Conservation (phyloP, 306 rosid species). For the Glycine latifolia region DNA sequence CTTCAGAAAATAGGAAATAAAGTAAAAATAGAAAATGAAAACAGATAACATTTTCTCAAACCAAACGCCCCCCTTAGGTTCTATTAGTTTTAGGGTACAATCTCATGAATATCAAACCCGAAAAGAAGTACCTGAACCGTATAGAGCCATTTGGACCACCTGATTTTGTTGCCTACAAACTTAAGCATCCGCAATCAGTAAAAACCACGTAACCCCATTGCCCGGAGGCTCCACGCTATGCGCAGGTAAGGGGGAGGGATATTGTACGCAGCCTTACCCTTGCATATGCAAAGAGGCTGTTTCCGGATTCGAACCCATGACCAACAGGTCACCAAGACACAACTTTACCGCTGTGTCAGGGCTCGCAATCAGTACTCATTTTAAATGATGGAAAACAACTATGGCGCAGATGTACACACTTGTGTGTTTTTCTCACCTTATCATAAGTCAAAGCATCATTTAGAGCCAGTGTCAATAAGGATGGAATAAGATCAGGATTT, state of each 20-base stretch:
- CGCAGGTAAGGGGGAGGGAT: too few relatives aligned
- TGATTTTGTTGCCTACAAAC: conserved; percentile 90
- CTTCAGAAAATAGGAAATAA: not conserved
- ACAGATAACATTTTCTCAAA: not conserved
- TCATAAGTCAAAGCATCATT: conserved; percentile 91
- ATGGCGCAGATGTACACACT: not conserved
- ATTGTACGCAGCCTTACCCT: too few relatives aligned
- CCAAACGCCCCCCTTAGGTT: not conserved
- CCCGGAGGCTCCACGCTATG: too few relatives aligned
- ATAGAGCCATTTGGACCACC: conserved; percentile 98
- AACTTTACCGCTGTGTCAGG: too few relatives aligned
- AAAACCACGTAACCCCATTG: too few relatives aligned
- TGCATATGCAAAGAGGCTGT: too few relatives aligned
- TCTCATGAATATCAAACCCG: conserved; percentile 25
- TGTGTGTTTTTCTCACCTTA: conserved; percentile 65
- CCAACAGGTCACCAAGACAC: too few relatives aligned
- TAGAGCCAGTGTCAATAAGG: conserved; percentile 76
- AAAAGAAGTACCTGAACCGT: conserved; percentile 77
- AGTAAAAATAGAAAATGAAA: not conserved
- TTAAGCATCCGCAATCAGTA: conserved; percentile 53
- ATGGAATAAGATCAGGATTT: conserved; percentile 72
- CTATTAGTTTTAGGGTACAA: not conserved
- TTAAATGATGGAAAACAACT: conserved; percentile 34
- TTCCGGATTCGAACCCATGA: too few relatives aligned
- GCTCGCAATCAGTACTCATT: conserved; percentile 44